phyloP scores from a whole-genome alignment of 495 filamentous ascomycete genomes.

The Sporormia fimetaria region DNA sequence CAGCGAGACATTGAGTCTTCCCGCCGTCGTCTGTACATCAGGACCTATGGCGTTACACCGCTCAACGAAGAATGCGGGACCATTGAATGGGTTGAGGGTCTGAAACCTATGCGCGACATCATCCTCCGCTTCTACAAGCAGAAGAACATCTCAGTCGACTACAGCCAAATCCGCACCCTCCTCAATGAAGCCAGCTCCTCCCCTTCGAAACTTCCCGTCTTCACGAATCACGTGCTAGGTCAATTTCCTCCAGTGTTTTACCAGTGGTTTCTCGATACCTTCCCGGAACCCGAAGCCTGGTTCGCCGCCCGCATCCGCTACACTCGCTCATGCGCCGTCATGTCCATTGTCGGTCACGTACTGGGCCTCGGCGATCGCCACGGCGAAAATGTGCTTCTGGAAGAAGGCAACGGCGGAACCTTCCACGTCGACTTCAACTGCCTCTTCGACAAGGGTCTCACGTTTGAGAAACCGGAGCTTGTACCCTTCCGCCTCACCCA shows the following conservation, averaged over 20 bases:
- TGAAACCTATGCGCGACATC: slow-evolving; percentile 88
- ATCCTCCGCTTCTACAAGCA: slow-evolving; percentile 64
- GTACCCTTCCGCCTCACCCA: slow-evolving; percentile 98
- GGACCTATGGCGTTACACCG: slow-evolving; percentile 91
- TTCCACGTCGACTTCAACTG: slow-evolving; percentile 99
- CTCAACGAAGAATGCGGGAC: slow-evolving; percentile 95
- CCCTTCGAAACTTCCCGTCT: slow-evolving; percentile 49
- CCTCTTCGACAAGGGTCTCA: slow-evolving; percentile 96
- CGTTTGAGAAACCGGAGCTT: slow-evolving; percentile 85
- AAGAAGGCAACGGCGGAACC: slow-evolving; percentile 86
- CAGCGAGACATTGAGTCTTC: slow-evolving; percentile 84
- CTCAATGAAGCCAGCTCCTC: slow-evolving; percentile 48
- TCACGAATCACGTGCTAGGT: slow-evolving; percentile 43
- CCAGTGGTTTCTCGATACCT: slow-evolving; percentile 91
- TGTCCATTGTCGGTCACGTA: slow-evolving; percentile 95
- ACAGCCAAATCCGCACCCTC: slow-evolving; percentile 45
- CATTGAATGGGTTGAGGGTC: slow-evolving; percentile 97
- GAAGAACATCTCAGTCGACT: slow-evolving; percentile 50
- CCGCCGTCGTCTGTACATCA: slow-evolving; percentile 77
- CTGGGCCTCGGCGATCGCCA: slow-evolving; percentile 91
- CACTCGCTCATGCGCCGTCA: slow-evolving; percentile 86
- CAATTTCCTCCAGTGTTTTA: slow-evolving; percentile 69
- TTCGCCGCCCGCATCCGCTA: slow-evolving; percentile 83
- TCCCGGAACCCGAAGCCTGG: slow-evolving; percentile 85
- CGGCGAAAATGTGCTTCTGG: slow-evolving; percentile 92